Percentiles rank a stretch among this genome's conserved stretches.
phyloP scores from a whole-genome alignment of 2,329 filamentous ascomycete genomes.

The Neonectria faginata region DNA sequence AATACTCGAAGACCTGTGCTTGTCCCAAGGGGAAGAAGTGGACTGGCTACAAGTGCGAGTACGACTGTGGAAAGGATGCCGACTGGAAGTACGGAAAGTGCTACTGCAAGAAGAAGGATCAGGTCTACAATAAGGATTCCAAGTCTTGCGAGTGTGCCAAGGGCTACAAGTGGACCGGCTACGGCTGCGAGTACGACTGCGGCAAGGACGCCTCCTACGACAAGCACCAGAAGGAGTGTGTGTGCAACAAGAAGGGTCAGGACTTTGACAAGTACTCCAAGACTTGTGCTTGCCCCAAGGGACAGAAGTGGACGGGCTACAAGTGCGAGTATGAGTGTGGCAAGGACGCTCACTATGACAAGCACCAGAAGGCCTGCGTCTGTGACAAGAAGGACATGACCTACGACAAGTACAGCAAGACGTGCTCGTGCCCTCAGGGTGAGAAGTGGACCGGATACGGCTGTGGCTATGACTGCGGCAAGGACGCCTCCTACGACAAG shows the following conservation, averaged over 20 bases:
- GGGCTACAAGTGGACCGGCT: constrained; percentile 13
- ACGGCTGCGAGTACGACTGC: constrained; percentile 5
- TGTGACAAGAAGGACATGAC: neutral
- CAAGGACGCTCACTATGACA: constrained; percentile 1
- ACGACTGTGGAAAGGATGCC: constrained; percentile 20
- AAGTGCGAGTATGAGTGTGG: constrained; percentile 19
- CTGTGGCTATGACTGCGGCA: neutral
- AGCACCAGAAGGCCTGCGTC: neutral
- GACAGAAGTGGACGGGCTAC: constrained; percentile 13
- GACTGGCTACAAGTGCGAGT: constrained; percentile 9
- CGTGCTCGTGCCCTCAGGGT: constrained; percentile 11
- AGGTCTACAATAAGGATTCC: neutral
- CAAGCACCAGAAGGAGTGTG: neutral
- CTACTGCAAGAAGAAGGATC: neutral
- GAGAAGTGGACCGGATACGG: constrained; percentile 16
- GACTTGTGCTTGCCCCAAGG: constrained; percentile 14
- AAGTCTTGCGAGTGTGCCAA: constrained; percentile 11
- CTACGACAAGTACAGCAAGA: neutral
- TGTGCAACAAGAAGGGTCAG: neutral
- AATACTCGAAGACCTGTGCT: neutral
- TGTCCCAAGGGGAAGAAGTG: constrained; percentile 10
- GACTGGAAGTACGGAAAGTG: constrained; percentile 6
- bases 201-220: constrained; percentile 11
- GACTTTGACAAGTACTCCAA: neutral
- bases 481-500: constrained; percentile 17